phyloP scores from a whole-genome alignment of 2,329 filamentous ascomycete species.

The Cytospora mali region DNA sequence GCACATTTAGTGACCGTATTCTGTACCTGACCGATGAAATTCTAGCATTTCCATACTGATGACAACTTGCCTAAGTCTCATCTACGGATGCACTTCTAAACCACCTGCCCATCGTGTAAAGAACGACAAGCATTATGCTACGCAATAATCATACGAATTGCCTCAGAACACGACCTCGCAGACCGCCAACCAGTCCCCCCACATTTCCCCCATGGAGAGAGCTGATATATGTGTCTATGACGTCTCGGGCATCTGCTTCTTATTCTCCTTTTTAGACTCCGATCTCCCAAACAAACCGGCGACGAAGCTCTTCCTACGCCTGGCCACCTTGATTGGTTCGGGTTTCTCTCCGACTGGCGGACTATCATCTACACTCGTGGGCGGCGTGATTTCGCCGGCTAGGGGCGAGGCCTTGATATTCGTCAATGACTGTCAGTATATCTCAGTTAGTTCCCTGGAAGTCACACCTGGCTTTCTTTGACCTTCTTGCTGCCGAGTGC shows the following conservation, averaged over 20 bases:
- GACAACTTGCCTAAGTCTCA: no score
- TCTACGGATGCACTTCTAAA: no score
- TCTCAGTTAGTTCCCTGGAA: not conserved
- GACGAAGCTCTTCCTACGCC: slow-evolving; percentile 51
- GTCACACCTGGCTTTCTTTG: no score
- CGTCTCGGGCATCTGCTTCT: slow-evolving; percentile 16
- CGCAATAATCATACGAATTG: not conserved
- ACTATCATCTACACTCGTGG: slow-evolving; percentile 28
- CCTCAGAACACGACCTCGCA: no score
- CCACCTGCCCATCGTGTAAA: no score
- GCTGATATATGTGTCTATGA: not conserved
- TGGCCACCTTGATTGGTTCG: slow-evolving; percentile 35
- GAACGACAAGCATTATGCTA: not conserved
- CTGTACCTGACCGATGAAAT: not conserved
- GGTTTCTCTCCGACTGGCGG: slow-evolving; percentile 20
- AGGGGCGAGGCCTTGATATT: slow-evolving; percentile 34
- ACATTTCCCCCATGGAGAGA: not conserved
- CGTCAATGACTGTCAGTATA: slow-evolving; percentile 36
- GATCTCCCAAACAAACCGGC: slow-evolving; percentile 45
- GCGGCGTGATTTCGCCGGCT: slow-evolving; percentile 26
- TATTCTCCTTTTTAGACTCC: slow-evolving; percentile 29
- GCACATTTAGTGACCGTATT: no score
- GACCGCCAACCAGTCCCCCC: not conserved
- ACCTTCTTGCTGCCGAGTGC: not conserved
- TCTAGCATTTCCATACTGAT: not conserved